Base-by-base conservation (phyloP, 2,329 filamentous ascomycete genomes). In the Fusarium humuli region DNA sequence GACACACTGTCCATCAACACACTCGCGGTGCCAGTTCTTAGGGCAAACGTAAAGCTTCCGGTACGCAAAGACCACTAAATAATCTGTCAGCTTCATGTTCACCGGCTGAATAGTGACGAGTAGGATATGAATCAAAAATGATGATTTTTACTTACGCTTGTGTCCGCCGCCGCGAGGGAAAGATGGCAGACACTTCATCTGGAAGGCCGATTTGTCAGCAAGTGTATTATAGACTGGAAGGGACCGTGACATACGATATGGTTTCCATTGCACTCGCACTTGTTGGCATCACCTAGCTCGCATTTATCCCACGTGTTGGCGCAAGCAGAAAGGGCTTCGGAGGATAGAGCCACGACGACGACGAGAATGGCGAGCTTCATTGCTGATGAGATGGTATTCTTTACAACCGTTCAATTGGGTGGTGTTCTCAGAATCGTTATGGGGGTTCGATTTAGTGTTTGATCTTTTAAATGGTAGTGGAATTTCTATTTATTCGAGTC, bases 301-400 rank as follows among this genome's bases (percentile, higher is more conserved):
- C 61, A 63, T 18, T 20, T 22, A 11, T 63, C 29, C 11, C 48
- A 44, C 2, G 45, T 16, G 7, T 42, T 63, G 22, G 47, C 48
- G 8, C 61, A 63, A 3, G 61, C 30, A 2, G 30, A 61, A 22
- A 63, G 2, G 2, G 48, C 48, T 30, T 48, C 48, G 1, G 58
- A n/a, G 1, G 61, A 63, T 12, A 63, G 42, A 2, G 58, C 29
- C 2, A 14, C 16, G 5, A 63, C 1, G 12, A 48, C 13, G 11
- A 63, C n/a, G 13, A 44, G 6, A 4, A 48, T 14, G 9, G 61
- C 55, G 2, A 63, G 7, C 23, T 63, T 63, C 58, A 63, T 57
- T n/a, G 0, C 42, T 20, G 6, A 30, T 4, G 1, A 20, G 7
- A 8, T 13, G 1, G 20, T 56, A 8, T 25, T 25, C 25, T 25